These are phyloP conservation scores for Cyclotella baltica DNA, from an alignment of 108 stramenopile species.

Conservation along the genomic window DNA sequence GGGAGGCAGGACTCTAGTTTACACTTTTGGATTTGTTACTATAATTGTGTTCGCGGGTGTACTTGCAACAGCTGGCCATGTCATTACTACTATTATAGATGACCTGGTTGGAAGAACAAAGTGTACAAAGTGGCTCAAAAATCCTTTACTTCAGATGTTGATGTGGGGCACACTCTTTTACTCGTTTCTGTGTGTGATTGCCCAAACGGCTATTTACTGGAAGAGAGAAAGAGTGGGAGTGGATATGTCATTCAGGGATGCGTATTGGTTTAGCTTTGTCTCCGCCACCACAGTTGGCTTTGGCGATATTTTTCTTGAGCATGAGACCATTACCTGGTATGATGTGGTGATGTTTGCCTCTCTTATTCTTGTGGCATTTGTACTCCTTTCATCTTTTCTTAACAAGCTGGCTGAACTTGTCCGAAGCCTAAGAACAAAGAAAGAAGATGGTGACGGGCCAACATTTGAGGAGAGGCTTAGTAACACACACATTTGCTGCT, in stretches of 20 bases:
- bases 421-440: not conserved
- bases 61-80: constrained; percentile 46
- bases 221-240: constrained; percentile 5
- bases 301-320: constrained; percentile 21
- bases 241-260: constrained; percentile 9
- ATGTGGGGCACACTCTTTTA: constrained; percentile 57
- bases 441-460: not conserved
- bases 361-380: constrained; percentile 25
- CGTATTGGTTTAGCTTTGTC: constrained; percentile 19
- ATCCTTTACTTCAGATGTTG: constrained; percentile 19
- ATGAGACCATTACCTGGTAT: not conserved
- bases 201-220: constrained; percentile 9
- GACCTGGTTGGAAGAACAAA: constrained; percentile 27
- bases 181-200: constrained; percentile 45
- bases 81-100: constrained; percentile 51
- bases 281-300: constrained; percentile 14
- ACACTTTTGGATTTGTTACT: constrained; percentile 50
- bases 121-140: not conserved
- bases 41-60: constrained; percentile 61
- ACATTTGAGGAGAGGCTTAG: not conserved
- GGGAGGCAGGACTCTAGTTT: constrained; percentile 52
- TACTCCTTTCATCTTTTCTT: constrained; percentile 13
- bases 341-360: constrained; percentile 21
- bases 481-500: not conserved
- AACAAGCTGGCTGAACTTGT: not conserved